A percentile compares a stretch with the other conserved stretches of the same genome.
phyloP scores from a whole-genome alignment of 1,284 basidiomycete genomes.

The Cryptococcus sp. region DNA sequence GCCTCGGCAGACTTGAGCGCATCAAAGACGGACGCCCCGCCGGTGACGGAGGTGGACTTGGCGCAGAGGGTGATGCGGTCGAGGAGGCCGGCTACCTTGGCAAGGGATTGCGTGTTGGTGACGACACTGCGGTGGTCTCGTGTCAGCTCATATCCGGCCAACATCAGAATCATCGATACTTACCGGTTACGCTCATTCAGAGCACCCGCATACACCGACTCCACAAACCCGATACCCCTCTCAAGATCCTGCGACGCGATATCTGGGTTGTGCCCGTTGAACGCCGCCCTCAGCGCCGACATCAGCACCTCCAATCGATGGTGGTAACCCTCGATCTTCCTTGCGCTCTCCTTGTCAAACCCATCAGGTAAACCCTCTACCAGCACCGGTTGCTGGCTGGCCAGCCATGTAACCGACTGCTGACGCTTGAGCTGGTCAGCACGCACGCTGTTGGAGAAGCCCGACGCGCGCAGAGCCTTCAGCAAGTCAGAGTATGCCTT shows the following conservation, averaged over 20 bases:
- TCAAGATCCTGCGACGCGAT: conserved; percentile 79
- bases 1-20: conserved; percentile 22
- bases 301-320: conserved; percentile 66
- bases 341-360: conserved; percentile 20
- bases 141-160: neutral
- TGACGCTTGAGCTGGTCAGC: conserved; percentile 68
- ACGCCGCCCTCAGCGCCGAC: conserved; percentile 63
- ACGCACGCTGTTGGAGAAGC: conserved; percentile 69
- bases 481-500: conserved; percentile 89
- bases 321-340: conserved; percentile 63
- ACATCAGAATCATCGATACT: conserved; percentile 19
- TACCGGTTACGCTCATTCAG: conserved; percentile 55
- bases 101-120: conserved; percentile 7
- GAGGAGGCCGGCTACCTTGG: conserved; percentile 7
- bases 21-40: conserved; percentile 17
- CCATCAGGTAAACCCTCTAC: conserved; percentile 16
- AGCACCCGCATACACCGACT: conserved; percentile 69
- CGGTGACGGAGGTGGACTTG: conserved; percentile 16
- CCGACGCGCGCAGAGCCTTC: conserved; percentile 79
- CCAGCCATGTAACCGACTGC: conserved; percentile 62
- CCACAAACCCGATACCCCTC: conserved; percentile 72
- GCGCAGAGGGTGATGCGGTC: conserved; percentile 21
- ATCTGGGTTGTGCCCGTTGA: conserved; percentile 74
- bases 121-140: conserved; percentile 6
- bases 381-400: conserved; percentile 50